Evolutionary conservation across 2,329 filamentous ascomycete species (phyloP).

Genomic region (Chrysoporthe puriensis): DNA sequence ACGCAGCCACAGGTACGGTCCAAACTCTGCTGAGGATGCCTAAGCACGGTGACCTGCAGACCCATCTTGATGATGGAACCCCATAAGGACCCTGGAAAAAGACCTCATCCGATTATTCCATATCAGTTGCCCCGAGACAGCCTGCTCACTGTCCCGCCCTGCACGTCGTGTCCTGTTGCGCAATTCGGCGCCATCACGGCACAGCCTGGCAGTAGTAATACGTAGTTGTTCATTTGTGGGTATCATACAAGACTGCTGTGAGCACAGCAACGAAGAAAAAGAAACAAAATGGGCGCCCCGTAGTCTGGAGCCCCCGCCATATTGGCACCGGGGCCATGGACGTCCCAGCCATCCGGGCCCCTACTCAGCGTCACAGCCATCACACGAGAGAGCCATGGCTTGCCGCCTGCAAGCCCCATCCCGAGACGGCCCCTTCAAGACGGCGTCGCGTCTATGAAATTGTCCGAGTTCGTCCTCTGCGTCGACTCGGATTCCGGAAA

Average conservation of each 20-base stretch:
- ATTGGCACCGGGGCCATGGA: background rate
- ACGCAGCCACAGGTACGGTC: background rate
- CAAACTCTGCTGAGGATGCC: too few species aligned
- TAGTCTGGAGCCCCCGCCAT: background rate
- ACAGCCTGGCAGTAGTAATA: too few species aligned
- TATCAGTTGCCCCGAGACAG: too few species aligned
- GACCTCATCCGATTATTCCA: background rate
- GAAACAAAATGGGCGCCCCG: background rate
- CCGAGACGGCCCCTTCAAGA: background rate
- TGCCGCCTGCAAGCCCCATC: background rate
- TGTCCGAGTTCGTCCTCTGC: constrained; percentile 69
- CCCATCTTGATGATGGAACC: background rate
- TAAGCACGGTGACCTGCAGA: background rate
- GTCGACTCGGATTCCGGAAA: constrained; percentile 72
- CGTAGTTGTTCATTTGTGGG: constrained; percentile 1
- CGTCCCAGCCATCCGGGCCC: background rate
- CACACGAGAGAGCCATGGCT: background rate
- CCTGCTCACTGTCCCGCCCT: too few species aligned
- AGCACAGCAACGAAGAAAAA: background rate
- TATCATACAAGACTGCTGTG: background rate
- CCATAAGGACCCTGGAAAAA: background rate
- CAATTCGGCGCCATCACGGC: too few species aligned
- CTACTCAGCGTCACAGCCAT: background rate
- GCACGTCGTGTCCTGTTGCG: too few species aligned
- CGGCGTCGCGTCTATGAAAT: constrained; percentile 53